Percentiles rank a stretch among this genome's conserved stretches.
Conservation (phyloP, 306 rosid genomes). For the Oemleria cerasiformis region DNA sequence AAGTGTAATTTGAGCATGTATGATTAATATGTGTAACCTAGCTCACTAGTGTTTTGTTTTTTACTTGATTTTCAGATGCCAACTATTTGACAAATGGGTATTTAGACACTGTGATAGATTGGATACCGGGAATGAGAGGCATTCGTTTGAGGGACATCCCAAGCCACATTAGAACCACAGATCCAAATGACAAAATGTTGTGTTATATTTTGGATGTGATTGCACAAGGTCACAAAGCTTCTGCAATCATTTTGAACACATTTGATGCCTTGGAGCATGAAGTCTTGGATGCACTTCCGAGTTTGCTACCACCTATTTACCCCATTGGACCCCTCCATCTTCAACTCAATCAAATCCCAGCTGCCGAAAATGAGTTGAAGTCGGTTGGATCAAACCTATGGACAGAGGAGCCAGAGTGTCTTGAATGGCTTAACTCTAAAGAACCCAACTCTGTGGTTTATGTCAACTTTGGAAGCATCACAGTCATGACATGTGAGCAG, state of each 20-base stretch:
- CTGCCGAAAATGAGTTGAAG: not conserved
- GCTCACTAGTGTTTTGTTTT: not conserved
- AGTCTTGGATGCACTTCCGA: conserved; percentile 31
- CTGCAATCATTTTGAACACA: conserved; percentile 56
- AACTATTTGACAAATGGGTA: conserved; percentile 44
- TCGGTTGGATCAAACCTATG: conserved; percentile 58
- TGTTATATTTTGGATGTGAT: not conserved
- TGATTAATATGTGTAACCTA: not conserved
- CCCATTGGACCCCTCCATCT: conserved; percentile 56
- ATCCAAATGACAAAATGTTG: conserved; percentile 43
- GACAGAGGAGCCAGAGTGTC: conserved; percentile 55
- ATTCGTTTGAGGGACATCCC: conserved; percentile 57
- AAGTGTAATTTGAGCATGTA: too few relatives aligned
- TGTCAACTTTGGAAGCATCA: conserved; percentile 69
- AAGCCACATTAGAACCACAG: conserved; percentile 48
- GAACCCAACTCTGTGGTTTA: conserved; percentile 48
- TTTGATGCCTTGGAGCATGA: conserved; percentile 48
- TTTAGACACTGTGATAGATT: conserved; percentile 47
- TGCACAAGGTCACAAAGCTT: conserved; percentile 33
- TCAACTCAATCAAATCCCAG: conserved; percentile 17
- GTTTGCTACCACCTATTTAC: conserved; percentile 42
- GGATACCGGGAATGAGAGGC: conserved; percentile 55
- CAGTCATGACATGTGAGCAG: conserved; percentile 52
- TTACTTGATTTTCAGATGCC: conserved; percentile 30
- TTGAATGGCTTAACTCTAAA: conserved; percentile 52